Evolutionary conservation across 2,329 filamentous ascomycete genomes (phyloP).

Genomic region (Ramichloridium luteum): DNA sequence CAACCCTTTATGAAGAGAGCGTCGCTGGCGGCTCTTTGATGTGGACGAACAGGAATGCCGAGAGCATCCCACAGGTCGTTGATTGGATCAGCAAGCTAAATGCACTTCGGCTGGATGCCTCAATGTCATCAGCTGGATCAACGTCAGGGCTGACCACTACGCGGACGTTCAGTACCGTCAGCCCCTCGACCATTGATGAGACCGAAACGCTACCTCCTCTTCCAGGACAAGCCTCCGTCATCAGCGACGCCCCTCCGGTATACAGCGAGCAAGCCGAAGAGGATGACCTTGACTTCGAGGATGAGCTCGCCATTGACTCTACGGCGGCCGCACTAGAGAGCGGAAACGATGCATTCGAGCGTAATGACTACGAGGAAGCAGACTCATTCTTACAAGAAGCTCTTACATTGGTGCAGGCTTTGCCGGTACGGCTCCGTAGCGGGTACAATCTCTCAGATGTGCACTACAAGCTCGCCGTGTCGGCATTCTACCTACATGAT

Average conservation of each 20-base stretch:
- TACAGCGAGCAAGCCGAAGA: not conserved
- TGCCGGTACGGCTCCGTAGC: slow-evolving; percentile 12
- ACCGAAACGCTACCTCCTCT: not conserved
- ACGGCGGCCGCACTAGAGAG: slow-evolving; percentile 19
- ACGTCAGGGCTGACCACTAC: not conserved
- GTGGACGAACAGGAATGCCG: not conserved
- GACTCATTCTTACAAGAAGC: slow-evolving; percentile 20
- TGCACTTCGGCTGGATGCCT: not conserved
- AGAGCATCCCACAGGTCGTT: not conserved
- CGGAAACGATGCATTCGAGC: slow-evolving; percentile 17
- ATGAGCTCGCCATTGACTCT: slow-evolving; percentile 19
- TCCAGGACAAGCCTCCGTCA: not conserved
- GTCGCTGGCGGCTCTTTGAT: slow-evolving; percentile 5
- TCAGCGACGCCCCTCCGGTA: slow-evolving; percentile 1
- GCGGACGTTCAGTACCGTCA: slow-evolving; percentile 2
- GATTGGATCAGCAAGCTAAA: not conserved
- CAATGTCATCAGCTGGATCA: not conserved
- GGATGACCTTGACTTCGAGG: slow-evolving; percentile 10
- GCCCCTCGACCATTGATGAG: not conserved
- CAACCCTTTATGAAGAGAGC: slow-evolving; percentile 3
- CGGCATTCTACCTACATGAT: slow-evolving; percentile 17
- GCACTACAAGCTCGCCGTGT: slow-evolving; percentile 21
- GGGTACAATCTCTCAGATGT: slow-evolving; percentile 19
- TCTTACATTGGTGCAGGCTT: slow-evolving; percentile 16
- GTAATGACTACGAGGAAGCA: slow-evolving; percentile 17